Evolutionary conservation across 352 stramenopile genomes (phyloP), one percentile per base, ranked within the genome.

Genomic region (Achlya hypogyna): DNA sequence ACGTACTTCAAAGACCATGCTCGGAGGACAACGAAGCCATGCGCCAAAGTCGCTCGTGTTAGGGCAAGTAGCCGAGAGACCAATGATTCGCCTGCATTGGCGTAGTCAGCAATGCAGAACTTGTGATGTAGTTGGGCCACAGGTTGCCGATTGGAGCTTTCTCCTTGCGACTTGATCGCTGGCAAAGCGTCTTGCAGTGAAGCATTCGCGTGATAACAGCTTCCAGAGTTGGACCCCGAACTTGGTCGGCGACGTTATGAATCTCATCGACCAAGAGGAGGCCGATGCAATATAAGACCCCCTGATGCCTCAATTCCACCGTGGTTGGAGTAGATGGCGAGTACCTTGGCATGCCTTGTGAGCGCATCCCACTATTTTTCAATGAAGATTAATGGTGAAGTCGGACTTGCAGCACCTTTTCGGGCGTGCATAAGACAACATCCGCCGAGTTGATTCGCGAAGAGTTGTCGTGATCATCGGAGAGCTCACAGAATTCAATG

Each of bases 401-500:
- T 23, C 51, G 23, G 25, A 10, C 1, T n/a, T 38, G n/a, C 1
- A n/a, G n/a, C 27, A 78, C 77, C 77, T 82, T 81, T 64, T 85
- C 77, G 18, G 77, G 74, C 35, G 75, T 85, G 12, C 63, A 72
- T 10, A 85, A 58, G 1, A 82, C 31, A 2, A 85, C 69, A 65
- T 82, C 49, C 2, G 73, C 69, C 9, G 22, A 40, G 0, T 62
- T 28, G 16, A 74, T 43, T 29, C 35, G 14, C 69, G 60, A 9
- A 71, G 43, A 20, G 51, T 49, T 35, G 34, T 51, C 62, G 0
- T 32, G 58, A 23, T 74, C 69, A 10, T 69, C 70, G 16, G 72
- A 76, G 5, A 81, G 45, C 47, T 81, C 74, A 20, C 78, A 22
- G 53, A 85, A 85, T 42, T 47, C 72, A 40, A 85, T 71, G 1